Conservation (phyloP, 2,329 filamentous ascomycete species). For the Cytospora leucostoma region DNA sequence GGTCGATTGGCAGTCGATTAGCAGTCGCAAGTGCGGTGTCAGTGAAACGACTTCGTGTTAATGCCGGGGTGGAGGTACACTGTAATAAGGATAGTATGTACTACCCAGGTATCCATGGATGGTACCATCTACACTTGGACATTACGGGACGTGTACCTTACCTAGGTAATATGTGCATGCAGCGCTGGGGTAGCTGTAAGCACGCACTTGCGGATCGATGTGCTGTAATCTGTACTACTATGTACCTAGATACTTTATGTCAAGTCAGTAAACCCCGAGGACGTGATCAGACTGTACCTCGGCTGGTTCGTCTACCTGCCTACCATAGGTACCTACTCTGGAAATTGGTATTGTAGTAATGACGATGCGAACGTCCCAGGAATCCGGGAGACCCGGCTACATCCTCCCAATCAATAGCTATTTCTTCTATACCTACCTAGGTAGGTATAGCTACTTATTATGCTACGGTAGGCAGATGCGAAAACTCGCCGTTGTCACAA, state of each 20-base stretch:
- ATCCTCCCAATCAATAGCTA: neutral
- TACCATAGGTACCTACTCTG: too few relatives aligned
- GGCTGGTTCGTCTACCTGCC: too few relatives aligned
- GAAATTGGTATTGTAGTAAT: neutral
- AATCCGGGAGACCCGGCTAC: neutral
- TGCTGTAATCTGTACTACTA: neutral
- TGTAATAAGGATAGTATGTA: neutral
- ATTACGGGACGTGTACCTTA: too few relatives aligned
- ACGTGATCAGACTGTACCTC: too few relatives aligned
- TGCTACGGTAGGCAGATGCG: constrained; percentile 11
- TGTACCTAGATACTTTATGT: neutral
- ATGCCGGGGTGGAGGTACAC: constrained; percentile 7
- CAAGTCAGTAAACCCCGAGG: too few relatives aligned
- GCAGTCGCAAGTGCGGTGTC: constrained; percentile 16
- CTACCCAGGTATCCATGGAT: too few relatives aligned
- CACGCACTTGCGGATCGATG: neutral
- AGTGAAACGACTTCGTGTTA: constrained; percentile 17
- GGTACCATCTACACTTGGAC: too few relatives aligned
- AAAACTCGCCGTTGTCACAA: constrained; percentile 12
- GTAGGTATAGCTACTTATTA: neutral
- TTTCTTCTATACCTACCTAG: neutral
- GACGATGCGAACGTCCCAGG: neutral
- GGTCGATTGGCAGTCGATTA: constrained; percentile 11
- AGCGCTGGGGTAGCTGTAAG: neutral
- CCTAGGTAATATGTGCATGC: too few relatives aligned